Conservation (phyloP, 2,329 filamentous ascomycete genomes). For the Spiromastix sp. region DNA sequence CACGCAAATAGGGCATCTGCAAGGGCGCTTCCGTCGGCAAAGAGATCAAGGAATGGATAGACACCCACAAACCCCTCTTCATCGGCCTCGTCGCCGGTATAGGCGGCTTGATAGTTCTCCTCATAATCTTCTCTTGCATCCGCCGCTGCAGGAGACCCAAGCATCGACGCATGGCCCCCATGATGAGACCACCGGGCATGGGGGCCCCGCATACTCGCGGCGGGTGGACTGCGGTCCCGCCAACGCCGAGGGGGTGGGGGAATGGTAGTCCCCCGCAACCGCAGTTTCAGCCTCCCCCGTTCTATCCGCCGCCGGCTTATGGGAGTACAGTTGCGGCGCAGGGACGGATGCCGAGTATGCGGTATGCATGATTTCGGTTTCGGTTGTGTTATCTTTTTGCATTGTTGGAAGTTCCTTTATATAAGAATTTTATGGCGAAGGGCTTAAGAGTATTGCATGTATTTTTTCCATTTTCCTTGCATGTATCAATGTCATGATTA, state of each 20-base stretch:
- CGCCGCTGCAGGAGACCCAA: conserved; percentile 41
- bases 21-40: conserved; percentile 57
- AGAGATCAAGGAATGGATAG: conserved; percentile 66
- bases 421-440: no score
- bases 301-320: conserved; percentile 8
- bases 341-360: conserved; percentile 8
- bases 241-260: neutral
- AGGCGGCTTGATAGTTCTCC: conserved; percentile 61
- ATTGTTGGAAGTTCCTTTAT: neutral
- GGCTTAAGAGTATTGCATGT: no score
- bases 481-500: neutral
- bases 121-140: conserved; percentile 56
- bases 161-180: conserved; percentile 12
- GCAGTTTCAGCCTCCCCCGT: neutral
- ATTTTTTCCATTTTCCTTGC: conserved; percentile 1
- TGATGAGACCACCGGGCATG: conserved; percentile 4
- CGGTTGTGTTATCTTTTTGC: conserved; percentile 1
- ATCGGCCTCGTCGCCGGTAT: conserved; percentile 67
- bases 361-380: conserved; percentile 7
- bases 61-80: conserved; percentile 65
- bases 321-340: conserved; percentile 1
- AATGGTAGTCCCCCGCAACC: neutral
- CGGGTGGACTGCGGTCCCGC: neutral
- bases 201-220: neutral
- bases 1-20: conserved; percentile 60